Percentiles rank a stretch among this genome's conserved stretches.
phyloP scores from a whole-genome alignment of 768 basidiomycete species.

The Hemileccinum rubropunctum region DNA sequence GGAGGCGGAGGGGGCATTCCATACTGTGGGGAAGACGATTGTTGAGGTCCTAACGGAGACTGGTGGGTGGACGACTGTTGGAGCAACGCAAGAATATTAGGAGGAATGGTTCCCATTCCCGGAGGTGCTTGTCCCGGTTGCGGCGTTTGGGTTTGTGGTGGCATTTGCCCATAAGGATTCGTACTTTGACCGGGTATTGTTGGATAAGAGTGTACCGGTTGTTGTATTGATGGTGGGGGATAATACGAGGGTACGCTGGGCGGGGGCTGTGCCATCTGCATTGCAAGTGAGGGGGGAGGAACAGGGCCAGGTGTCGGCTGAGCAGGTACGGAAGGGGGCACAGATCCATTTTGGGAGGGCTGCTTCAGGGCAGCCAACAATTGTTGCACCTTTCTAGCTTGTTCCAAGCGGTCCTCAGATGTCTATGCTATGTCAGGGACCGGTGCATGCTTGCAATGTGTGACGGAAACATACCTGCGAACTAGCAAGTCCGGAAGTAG shows the following conservation, averaged over 20 bases:
- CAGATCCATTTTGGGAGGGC: constrained; percentile 48
- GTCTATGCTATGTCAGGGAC: constrained; percentile 5
- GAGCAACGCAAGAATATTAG: constrained; percentile 66
- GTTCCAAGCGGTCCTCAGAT: constrained; percentile 78
- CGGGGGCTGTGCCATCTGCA: constrained; percentile 34
- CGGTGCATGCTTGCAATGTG: background rate
- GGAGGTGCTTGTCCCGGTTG: constrained; percentile 35
- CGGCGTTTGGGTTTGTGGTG: constrained; percentile 27
- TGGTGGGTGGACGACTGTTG: constrained; percentile 48
- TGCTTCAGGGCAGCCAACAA: constrained; percentile 79
- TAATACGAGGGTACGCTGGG: constrained; percentile 41
- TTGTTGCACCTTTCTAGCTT: constrained; percentile 85
- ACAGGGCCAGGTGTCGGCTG: constrained; percentile 35
- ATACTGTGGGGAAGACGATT: constrained; percentile 29
- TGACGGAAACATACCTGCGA: constrained; percentile 30
- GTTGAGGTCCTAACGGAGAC: constrained; percentile 32
- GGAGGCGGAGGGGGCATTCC: constrained; percentile 41
- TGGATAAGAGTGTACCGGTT: constrained; percentile 21
- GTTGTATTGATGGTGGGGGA: constrained; percentile 36
- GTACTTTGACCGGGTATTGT: constrained; percentile 17
- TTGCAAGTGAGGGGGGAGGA: constrained; percentile 32
- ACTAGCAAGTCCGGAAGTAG: constrained; percentile 15
- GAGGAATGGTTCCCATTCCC: constrained; percentile 47
- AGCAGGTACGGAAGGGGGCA: constrained; percentile 13
- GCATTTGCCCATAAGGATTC: constrained; percentile 31